phyloP scores from a whole-genome alignment of 139 green algal species.

The Pleodorina starrii region DNA sequence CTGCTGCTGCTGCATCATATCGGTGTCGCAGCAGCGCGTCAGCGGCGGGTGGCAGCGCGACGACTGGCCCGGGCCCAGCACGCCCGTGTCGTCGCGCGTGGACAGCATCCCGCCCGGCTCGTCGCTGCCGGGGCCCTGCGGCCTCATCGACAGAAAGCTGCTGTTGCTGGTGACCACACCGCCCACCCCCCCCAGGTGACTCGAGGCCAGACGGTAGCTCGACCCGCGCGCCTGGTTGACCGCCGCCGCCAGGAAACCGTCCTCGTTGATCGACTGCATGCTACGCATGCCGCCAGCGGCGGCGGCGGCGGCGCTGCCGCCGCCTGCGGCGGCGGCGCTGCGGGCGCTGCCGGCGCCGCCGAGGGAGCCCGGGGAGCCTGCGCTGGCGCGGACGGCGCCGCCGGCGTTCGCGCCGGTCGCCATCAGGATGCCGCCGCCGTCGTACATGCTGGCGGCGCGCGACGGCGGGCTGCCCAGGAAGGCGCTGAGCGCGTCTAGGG shows the following conservation, averaged over 20 bases:
- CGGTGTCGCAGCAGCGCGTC: not conserved
- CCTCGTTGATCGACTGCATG: slow-evolving; percentile 34
- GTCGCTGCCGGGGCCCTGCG: not conserved
- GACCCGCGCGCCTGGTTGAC: not conserved
- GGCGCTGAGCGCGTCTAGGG: slow-evolving; percentile 13
- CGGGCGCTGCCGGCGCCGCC: not conserved
- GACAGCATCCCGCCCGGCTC: not conserved
- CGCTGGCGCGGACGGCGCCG: not conserved
- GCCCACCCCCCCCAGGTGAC: not conserved
- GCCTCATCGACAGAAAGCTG: not conserved
- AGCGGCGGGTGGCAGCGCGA: not conserved
- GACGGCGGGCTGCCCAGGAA: slow-evolving; percentile 35
- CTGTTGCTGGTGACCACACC: slow-evolving; percentile 8
- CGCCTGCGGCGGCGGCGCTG: not conserved
- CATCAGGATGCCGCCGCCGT: slow-evolving; percentile 2
- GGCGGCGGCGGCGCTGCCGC: not conserved
- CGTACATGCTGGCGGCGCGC: not conserved
- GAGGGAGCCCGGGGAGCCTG: not conserved
- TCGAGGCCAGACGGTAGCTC: slow-evolving; percentile 30
- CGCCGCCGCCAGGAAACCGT: not conserved
- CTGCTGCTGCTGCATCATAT: not conserved
- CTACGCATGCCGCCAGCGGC: not conserved
- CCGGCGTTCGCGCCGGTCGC: not conserved
- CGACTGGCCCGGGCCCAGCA: slow-evolving; percentile 23
- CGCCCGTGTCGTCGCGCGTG: slow-evolving; percentile 32